Percentiles rank a stretch among this genome's conserved stretches.
These are phyloP conservation scores for Exophiala aquamarina DNA, from an alignment of 2,329 filamentous ascomycete genomes.

Conservation along the genomic window DNA sequence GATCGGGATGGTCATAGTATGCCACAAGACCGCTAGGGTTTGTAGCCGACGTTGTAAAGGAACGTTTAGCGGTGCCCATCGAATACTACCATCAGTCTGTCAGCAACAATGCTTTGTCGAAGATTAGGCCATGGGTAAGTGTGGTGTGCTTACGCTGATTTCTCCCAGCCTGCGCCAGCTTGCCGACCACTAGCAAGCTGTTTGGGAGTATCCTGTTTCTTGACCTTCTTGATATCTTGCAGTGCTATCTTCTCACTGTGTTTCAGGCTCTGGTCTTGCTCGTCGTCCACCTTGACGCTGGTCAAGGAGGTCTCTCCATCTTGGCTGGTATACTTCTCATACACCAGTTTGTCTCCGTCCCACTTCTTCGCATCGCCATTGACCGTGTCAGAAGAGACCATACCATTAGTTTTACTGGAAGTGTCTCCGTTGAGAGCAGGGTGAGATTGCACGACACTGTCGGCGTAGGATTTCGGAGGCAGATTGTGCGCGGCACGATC, in stretches of 20 bases:
- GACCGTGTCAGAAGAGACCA: not conserved
- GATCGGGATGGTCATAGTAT: constrained; percentile 69
- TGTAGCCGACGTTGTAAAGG: constrained; percentile 71
- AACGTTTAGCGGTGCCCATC: constrained; percentile 79
- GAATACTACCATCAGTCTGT: constrained; percentile 56
- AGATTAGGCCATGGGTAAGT: not conserved
- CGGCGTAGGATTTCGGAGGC: constrained; percentile 40
- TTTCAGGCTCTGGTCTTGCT: constrained; percentile 37
- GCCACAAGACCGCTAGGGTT: constrained; percentile 74
- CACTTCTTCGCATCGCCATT: constrained; percentile 24
- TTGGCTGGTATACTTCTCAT: constrained; percentile 45
- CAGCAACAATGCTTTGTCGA: constrained; percentile 9
- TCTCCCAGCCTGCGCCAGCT: constrained; percentile 55
- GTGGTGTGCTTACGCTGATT: constrained; percentile 40
- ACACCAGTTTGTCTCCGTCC: constrained; percentile 35
- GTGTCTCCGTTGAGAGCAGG: not conserved
- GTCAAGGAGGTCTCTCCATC: constrained; percentile 46
- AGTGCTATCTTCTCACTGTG: constrained; percentile 32
- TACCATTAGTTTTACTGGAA: constrained; percentile 6
- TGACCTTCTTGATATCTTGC: constrained; percentile 25
- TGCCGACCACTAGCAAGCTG: constrained; percentile 51
- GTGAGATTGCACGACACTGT: constrained; percentile 27
- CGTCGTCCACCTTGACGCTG: constrained; percentile 42
- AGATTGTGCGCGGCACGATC: constrained; percentile 32
- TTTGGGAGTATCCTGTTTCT: constrained; percentile 17